Evolutionary conservation across 371 early-diverging fungal genomes (phyloP).

Genomic region (Choanephora cucurbitarum): DNA sequence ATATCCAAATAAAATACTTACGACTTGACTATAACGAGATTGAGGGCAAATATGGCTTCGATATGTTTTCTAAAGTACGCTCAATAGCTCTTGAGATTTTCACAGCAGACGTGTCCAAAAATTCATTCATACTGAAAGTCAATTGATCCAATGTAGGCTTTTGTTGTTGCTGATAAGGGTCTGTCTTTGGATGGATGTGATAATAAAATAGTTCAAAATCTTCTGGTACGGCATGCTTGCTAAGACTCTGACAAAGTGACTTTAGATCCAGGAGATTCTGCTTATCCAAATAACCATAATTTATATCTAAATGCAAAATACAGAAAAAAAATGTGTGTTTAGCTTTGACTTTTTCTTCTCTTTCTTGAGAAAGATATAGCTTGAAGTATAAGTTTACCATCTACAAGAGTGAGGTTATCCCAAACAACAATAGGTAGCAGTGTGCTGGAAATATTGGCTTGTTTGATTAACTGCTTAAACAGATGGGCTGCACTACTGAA

Average conservation of each 20-base stretch:
- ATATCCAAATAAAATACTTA: too few species aligned
- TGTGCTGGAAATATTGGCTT: background rate
- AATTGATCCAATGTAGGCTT: background rate
- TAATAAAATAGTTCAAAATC: constrained; percentile 3
- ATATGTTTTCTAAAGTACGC: background rate
- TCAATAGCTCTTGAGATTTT: constrained; percentile 5
- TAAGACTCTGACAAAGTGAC: background rate
- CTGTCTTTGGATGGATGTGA: background rate
- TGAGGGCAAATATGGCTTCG: too few species aligned
- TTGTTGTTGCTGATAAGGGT: background rate
- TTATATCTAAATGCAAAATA: background rate
- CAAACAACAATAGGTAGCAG: constrained; percentile 8
- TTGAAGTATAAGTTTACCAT: too few species aligned
- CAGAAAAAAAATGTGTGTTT: too few species aligned
- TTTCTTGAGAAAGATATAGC: too few species aligned
- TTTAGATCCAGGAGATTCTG: constrained; percentile 1
- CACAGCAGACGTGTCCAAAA: constrained; percentile 1
- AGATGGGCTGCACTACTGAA: background rate
- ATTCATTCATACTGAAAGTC: background rate
- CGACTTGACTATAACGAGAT: too few species aligned
- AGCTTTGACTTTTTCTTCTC: too few species aligned
- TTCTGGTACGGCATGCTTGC: background rate
- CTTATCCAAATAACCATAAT: background rate
- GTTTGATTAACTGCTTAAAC: constrained; percentile 4
- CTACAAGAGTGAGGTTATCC: constrained; percentile 9